A percentile compares a stretch with the other conserved stretches of the same genome.
These are phyloP conservation scores for Wickerhamiella brachini DNA, from an alignment of 805 yeast species.

Conservation along the genomic window DNA sequence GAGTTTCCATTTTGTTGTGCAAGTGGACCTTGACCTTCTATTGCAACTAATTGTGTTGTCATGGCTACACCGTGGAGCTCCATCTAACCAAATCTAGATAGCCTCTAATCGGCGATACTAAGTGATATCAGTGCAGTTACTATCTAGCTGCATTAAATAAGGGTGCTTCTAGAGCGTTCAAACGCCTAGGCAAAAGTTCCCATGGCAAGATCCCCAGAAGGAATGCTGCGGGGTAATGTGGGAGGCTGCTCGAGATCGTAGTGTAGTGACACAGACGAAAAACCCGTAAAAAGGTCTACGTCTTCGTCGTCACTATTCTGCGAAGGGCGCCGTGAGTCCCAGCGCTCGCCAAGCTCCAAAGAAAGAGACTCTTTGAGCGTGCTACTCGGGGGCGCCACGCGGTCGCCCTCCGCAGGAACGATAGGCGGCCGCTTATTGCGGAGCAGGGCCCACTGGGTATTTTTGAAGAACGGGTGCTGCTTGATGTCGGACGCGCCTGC, in stretches of 20 bases:
- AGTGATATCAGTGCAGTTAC: neutral
- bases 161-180: neutral
- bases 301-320: slow-evolving; percentile 10
- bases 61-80: too few relatives aligned
- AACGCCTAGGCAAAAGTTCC: neutral
- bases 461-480: slow-evolving; percentile 81
- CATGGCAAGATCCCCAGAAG: neutral
- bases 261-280: slow-evolving; percentile 18
- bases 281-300: slow-evolving; percentile 17
- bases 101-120: too few relatives aligned
- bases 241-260: slow-evolving; percentile 11
- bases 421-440: slow-evolving; percentile 92
- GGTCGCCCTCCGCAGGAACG: slow-evolving; percentile 55
- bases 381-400: neutral
- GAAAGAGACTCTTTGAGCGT: slow-evolving; percentile 14
- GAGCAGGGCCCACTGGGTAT: slow-evolving; percentile 86
- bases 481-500: slow-evolving; percentile 94
- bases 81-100: too few relatives aligned
- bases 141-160: neutral
- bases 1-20: too few relatives aligned
- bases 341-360: slow-evolving; percentile 18
- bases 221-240: neutral
- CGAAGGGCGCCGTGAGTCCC: slow-evolving; percentile 15
- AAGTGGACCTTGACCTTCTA: too few relatives aligned
- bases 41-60: too few relatives aligned